phyloP scores from a whole-genome alignment of 176 grass and related monocot species.

The Pharus latifolius region DNA sequence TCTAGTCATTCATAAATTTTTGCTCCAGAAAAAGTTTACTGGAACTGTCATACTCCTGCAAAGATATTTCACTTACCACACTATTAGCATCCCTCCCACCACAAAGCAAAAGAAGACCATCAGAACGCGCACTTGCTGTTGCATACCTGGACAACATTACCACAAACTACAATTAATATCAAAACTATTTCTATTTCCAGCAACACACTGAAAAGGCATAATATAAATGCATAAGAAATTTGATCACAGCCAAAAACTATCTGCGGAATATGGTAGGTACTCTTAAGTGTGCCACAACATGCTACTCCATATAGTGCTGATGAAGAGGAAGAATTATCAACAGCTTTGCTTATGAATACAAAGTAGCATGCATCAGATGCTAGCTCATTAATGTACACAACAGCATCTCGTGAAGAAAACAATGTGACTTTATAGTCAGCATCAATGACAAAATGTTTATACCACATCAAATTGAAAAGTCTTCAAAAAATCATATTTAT shows the following conservation, averaged over 20 bases:
- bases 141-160: slow-evolving; percentile 66
- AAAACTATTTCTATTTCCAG: neutral
- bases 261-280: neutral
- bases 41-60: neutral
- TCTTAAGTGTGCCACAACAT: neutral
- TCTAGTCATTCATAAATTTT: neutral
- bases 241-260: slow-evolving; percentile 2
- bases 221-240: neutral
- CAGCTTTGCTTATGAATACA: neutral
- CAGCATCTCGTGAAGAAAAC: neutral
- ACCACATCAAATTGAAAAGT: neutral
- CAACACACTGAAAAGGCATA: neutral
- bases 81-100: slow-evolving; percentile 96
- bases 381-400: neutral
- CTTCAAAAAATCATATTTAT: neutral
- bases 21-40: neutral
- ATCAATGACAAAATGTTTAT: neutral
- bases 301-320: neutral
- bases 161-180: slow-evolving; percentile 6
- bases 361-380: neutral
- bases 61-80: slow-evolving; percentile 60
- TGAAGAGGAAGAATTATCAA: neutral
- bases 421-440: neutral
- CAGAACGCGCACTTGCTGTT: slow-evolving; percentile 93
- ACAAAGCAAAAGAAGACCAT: slow-evolving; percentile 92